Conservation (phyloP, 306 rosid genomes). For the Glycyrrhiza uralensis region DNA sequence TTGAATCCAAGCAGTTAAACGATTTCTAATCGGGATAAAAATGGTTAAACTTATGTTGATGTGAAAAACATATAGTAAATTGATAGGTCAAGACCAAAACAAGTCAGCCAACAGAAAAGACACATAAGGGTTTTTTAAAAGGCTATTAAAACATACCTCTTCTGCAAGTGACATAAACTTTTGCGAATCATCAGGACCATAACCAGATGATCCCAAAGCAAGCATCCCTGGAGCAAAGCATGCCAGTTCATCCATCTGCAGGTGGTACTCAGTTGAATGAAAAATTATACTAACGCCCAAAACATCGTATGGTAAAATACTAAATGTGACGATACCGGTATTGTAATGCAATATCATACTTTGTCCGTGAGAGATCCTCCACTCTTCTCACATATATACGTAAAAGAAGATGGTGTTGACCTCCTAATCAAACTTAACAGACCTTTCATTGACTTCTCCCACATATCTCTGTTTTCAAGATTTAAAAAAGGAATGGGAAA, state of each 20-base stretch:
- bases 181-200: constrained; percentile 66
- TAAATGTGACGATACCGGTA: neutral
- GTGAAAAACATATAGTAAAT: neutral
- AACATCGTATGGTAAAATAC: constrained; percentile 2
- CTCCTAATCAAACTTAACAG: constrained; percentile 65
- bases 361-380: constrained; percentile 75
- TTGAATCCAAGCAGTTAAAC: neutral
- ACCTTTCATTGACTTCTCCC: constrained; percentile 99
- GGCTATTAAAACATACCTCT: constrained; percentile 57
- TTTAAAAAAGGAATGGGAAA: constrained; percentile 16
- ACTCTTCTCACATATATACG: constrained; percentile 92
- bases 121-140: neutral
- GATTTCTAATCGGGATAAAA: neutral
- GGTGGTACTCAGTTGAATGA: constrained; percentile 21
- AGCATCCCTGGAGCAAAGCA: constrained; percentile 99
- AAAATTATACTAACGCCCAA: neutral
- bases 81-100: constrained; percentile 7
- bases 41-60: neutral
- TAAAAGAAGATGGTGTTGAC: constrained; percentile 88
- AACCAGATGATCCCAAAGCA: constrained; percentile 92
- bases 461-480: constrained; percentile 84
- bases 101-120: constrained; percentile 9
- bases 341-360: constrained; percentile 43
- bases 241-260: constrained; percentile 99
- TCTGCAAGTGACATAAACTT: constrained; percentile 82